These are phyloP conservation scores for Dovyalis caffra DNA, from an alignment of 345 rosid species.

Conservation along the genomic window DNA sequence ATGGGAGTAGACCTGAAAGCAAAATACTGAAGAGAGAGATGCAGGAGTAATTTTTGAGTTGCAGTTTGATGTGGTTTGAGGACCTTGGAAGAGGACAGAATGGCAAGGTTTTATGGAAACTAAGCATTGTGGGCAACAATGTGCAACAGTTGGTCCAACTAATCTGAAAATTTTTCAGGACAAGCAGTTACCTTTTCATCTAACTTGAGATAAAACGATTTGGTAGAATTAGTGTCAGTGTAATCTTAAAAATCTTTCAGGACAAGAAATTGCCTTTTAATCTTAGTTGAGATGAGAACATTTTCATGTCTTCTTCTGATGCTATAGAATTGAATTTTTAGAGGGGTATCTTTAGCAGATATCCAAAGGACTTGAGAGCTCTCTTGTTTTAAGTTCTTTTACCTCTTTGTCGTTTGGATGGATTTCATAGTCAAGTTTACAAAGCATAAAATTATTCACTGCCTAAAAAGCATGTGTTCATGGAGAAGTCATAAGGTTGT, in stretches of 20 bases:
- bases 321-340: not conserved
- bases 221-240: not conserved
- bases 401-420: not conserved
- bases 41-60: not conserved
- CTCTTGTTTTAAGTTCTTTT: not conserved
- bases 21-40: not conserved
- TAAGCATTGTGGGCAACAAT: not conserved
- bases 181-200: not conserved
- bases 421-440: not conserved
- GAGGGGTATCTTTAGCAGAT: too few relatives aligned
- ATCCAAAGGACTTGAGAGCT: not conserved
- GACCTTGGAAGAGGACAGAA: not conserved
- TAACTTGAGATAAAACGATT: not conserved
- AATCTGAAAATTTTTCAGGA: not conserved
- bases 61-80: not conserved
- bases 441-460: not conserved
- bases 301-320: too few relatives aligned
- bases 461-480: too few relatives aligned
- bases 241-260: not conserved
- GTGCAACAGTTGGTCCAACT: too few relatives aligned
- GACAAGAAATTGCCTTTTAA: not conserved
- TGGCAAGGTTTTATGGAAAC: too few relatives aligned
- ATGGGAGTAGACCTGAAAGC: not conserved
- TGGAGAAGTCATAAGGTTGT: too few relatives aligned
- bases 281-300: not conserved